Evolutionary conservation across 2,329 filamentous ascomycete genomes (phyloP), one percentile per base, ranked within the genome.

Genomic region (Beauveria brongniartii): DNA sequence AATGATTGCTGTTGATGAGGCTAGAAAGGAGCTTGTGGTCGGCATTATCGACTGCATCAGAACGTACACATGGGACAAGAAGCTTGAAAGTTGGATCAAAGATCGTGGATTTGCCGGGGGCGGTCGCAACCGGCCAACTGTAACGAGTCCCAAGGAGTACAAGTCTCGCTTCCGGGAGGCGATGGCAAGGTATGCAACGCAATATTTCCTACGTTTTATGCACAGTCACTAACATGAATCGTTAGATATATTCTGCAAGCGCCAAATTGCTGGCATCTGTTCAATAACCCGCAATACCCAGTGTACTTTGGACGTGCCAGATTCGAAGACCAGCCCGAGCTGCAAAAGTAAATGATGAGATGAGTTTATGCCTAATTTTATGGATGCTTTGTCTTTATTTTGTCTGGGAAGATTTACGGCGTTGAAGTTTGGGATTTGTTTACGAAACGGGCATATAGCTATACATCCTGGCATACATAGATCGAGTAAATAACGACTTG

Each of bases 31-130:
- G 75, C 84, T 99, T 16, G 91, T 97, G 16, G 92, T 99, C 2
- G 94, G 94, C 5, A 97, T 99, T 69, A 97, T 99, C 65, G 93
- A 99, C 73, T 97, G 94, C 72, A 97, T 99, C 66, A 86, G 94
- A 60, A 99, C 94, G 0, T 99, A 97, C 72, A 99, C 94, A 0
- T 99, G 94, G 92, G 94, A 99, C 78, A 99, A 99, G 81, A 97
- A 97, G 72, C 83, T 99, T n/a, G 94, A 99, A 77, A 94, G 89
- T 59, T 99, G 94, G 94, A 97, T 99, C 82, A 99, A 99, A 75
- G 92, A 97, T 70, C 89, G 93, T 44, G 94, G 90, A 0, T 91
- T 92, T 68, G 89, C 84, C 0, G 86, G 87, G 6, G 86, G 87
- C 62, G 87, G 87, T 34, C 85, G 89, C 61, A 90, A 95, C 69